Conservation (phyloP, 345 rosid species). For the Salix viminalis region DNA sequence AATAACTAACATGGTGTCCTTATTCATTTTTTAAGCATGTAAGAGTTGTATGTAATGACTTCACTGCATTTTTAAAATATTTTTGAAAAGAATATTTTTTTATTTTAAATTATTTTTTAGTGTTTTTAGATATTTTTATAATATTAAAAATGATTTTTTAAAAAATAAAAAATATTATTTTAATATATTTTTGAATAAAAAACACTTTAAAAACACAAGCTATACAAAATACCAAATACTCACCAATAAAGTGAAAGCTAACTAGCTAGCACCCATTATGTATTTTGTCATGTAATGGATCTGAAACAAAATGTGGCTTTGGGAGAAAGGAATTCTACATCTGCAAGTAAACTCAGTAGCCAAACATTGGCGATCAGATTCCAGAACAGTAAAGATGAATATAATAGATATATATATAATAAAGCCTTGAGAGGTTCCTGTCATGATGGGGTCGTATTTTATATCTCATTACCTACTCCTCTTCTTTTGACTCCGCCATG, state of each 20-base stretch:
- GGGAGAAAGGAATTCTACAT: neutral
- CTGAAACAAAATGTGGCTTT: neutral
- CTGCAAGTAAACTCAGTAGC: neutral
- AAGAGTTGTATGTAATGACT: too few relatives aligned
- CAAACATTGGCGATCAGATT: conserved; percentile 11
- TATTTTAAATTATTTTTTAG: too few relatives aligned
- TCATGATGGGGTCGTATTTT: conserved; percentile 17
- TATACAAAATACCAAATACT: too few relatives aligned
- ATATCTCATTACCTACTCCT: conserved; percentile 10
- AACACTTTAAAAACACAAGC: too few relatives aligned
- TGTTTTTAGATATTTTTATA: too few relatives aligned
- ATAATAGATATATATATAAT: neutral
- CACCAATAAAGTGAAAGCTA: neutral
- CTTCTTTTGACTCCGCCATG: conserved; percentile 16
- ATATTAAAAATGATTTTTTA: too few relatives aligned
- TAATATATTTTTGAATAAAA: too few relatives aligned
- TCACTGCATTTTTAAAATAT: too few relatives aligned
- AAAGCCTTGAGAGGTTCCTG: conserved; percentile 29
- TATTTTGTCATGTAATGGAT: neutral
- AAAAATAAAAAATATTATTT: too few relatives aligned
- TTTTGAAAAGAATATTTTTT: too few relatives aligned
- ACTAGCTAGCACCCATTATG: neutral
- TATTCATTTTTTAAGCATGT: too few relatives aligned
- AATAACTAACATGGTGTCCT: too few relatives aligned
- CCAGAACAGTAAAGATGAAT: conserved; percentile 12